phyloP scores from a whole-genome alignment of 495 filamentous ascomycete genomes.

The Acidomyces sp. region DNA sequence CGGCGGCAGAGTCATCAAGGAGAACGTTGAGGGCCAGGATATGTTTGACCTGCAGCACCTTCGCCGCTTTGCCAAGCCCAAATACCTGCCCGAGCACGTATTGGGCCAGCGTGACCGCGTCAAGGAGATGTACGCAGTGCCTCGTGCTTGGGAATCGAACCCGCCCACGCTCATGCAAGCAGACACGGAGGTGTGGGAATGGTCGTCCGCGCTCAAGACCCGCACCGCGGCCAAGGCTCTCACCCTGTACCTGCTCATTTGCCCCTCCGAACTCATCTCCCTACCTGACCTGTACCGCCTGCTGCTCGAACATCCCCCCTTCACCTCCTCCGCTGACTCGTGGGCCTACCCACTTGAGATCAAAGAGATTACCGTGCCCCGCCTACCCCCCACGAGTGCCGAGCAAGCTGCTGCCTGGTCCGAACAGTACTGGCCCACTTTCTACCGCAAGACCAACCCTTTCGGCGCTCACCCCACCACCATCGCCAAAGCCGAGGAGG shows the following conservation, averaged over 20 bases:
- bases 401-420: constrained; percentile 67
- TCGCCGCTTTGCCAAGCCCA: constrained; percentile 62
- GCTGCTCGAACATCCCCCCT: constrained; percentile 11
- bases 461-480: constrained; percentile 57
- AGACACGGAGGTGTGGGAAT: constrained; percentile 5
- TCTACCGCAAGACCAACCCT: constrained; percentile 73
- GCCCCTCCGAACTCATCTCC: constrained; percentile 30
- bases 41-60: constrained; percentile 43
- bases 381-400: constrained; percentile 58
- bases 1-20: constrained; percentile 18
- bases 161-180: constrained; percentile 11
- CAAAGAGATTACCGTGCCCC: constrained; percentile 50
- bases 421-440: constrained; percentile 68
- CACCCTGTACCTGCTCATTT: constrained; percentile 34
- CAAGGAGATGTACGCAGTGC: constrained; percentile 20
- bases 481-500: constrained; percentile 39
- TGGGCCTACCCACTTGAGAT: constrained; percentile 32
- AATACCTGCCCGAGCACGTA: constrained; percentile 47
- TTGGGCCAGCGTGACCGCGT: constrained; percentile 21
- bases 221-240: constrained; percentile 1
- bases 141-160: constrained; percentile 12
- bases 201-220: constrained; percentile 1
- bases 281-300: constrained; percentile 32
- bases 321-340: constrained; percentile 17
- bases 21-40: constrained; percentile 15